Percentiles rank a stretch among this genome's conserved stretches.
phyloP scores from a whole-genome alignment of 176 grass and related monocot genomes.

The Neostapfia colusana region DNA sequence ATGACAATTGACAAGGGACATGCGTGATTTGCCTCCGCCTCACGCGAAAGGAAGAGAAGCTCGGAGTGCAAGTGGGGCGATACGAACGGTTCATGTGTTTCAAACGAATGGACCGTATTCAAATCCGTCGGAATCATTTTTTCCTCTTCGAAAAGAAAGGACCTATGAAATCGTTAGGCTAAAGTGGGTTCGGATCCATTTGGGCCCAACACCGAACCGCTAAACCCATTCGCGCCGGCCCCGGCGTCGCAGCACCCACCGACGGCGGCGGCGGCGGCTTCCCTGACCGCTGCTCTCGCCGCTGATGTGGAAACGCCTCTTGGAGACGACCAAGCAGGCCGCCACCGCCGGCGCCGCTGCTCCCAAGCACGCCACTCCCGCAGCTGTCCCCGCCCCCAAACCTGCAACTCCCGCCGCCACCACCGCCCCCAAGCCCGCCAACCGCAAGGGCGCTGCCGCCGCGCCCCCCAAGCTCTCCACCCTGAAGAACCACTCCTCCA shows the following conservation, averaged over 20 bases:
- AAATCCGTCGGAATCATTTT: too few relatives aligned
- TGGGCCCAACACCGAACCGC: constrained; percentile 22
- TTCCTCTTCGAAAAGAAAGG: too few relatives aligned
- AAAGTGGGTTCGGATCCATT: neutral
- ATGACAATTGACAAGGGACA: too few relatives aligned
- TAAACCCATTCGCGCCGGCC: neutral
- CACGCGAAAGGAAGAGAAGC: too few relatives aligned
- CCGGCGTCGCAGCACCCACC: constrained; percentile 5
- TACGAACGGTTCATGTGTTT: too few relatives aligned
- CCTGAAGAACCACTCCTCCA: constrained; percentile 19
- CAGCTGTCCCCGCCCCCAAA: neutral
- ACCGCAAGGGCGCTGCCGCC: neutral
- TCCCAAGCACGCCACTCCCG: neutral
- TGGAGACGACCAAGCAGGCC: constrained; percentile 41
- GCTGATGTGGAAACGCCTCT: constrained; percentile 51
- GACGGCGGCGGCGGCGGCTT: constrained; percentile 27
- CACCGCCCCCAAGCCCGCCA: neutral
- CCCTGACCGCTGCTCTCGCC: constrained; percentile 15
- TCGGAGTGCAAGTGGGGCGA: too few relatives aligned
- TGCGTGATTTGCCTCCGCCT: too few relatives aligned
- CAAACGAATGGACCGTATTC: too few relatives aligned
- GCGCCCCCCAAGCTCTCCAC: constrained; percentile 35
- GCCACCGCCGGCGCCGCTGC: neutral
- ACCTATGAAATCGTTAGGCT: neutral
- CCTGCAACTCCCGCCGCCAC: neutral